Evolutionary conservation across 1,284 basidiomycete genomes (phyloP), one percentile per base, ranked within the genome.

Genomic region (Pascua sp.): DNA sequence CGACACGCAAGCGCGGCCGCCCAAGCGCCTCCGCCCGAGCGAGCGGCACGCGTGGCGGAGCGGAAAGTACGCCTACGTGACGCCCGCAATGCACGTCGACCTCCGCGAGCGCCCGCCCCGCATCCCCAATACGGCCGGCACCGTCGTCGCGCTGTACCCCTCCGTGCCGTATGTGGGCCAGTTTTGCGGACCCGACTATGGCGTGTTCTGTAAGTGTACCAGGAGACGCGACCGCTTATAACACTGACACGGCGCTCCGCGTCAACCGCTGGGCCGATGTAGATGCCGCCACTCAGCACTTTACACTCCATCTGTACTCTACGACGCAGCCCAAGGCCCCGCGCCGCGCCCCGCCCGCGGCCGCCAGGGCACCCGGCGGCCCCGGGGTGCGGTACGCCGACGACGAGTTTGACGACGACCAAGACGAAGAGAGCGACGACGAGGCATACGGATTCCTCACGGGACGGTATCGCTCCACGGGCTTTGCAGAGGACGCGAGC

Each of bases 111-210:
- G 11, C 52, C 39, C 2, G 15, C 81, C 84, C 46, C 79, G 90
- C 18, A 78, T 96, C 11, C 95, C 94, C 0, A 97, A 96, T 69
- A 85, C 88, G 4, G 82, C 84, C 62, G 95, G 95, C 4, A 89
- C 90, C 1, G 84, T 91, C 11, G 93, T 98, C 0, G 90, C 91
- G 1, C 80, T 81, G 41, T 93, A 93, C 67, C 81, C 82, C 4
- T 80, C 86, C 12, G 90, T 92, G 57, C 50, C 93, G 39, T 98
- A 98, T 71, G 90, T 88, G 11, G 96, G 91, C 0, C 94, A 97
- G 73, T 98, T 88, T 76, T 93, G 91, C 38, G 64, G 68, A 61
- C 75, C 73, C 49, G 75, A 76, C 55, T 70, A 66, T 11, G 59
- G 66, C 38, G 53, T 63, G 45, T 68, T 72, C 57, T 72, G 71